phyloP scores from a whole-genome alignment of 2,329 filamentous ascomycete genomes.

The Cladosporium halotolerans region DNA sequence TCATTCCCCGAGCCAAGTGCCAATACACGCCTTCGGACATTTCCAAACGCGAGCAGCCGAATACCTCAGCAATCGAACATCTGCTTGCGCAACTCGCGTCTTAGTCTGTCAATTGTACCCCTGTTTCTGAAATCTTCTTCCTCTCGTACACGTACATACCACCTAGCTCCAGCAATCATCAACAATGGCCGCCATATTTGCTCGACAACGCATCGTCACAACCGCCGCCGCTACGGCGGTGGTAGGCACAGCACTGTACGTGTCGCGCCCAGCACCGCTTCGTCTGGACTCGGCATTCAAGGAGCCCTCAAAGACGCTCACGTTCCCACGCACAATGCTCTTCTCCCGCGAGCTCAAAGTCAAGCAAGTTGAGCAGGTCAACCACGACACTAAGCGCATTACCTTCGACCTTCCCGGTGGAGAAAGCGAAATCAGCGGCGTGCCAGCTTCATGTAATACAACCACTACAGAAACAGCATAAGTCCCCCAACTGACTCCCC shows the following conservation, averaged over 20 bases:
- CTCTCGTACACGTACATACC: background rate
- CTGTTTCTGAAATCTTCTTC: background rate
- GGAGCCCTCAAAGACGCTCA: constrained; percentile 21
- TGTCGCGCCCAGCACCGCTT: constrained; percentile 11
- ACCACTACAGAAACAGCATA: too few species aligned
- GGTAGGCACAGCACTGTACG: constrained; percentile 13
- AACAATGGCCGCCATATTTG: constrained; percentile 13
- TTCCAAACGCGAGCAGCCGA: background rate
- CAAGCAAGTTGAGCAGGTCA: constrained; percentile 26
- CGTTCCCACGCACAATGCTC: constrained; percentile 29
- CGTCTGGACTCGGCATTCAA: constrained; percentile 24
- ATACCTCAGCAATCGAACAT: background rate
- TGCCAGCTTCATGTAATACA: constrained; percentile 23
- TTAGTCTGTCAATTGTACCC: background rate
- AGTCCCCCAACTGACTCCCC: background rate
- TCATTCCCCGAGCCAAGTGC: constrained; percentile 1
- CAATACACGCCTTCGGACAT: background rate
- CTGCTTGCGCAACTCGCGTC: background rate
- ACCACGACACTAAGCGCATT: constrained; percentile 29
- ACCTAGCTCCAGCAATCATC: too few species aligned
- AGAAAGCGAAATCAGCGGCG: constrained; percentile 24
- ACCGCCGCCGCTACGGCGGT: constrained; percentile 8
- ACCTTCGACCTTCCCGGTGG: constrained; percentile 28
- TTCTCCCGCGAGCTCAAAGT: constrained; percentile 27
- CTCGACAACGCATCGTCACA: constrained; percentile 13